Conservation (phyloP, 495 filamentous ascomycete genomes). For the Xylona heveae region DNA sequence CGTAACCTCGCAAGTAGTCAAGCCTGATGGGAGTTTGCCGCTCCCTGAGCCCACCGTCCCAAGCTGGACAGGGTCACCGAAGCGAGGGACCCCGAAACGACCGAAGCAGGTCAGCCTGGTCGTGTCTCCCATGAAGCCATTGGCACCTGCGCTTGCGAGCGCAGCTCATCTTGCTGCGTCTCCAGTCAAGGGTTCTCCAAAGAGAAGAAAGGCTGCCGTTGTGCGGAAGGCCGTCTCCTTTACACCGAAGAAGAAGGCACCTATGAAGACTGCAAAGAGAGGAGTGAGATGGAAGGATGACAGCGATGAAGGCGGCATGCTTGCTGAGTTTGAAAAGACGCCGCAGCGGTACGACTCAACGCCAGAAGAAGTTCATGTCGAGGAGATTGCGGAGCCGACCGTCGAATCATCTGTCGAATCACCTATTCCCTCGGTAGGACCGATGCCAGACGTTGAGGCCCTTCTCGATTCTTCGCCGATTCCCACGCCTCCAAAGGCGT, state of each 20-base stretch:
- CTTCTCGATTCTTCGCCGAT: conserved; percentile 30
- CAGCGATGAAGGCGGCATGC: conserved; percentile 49
- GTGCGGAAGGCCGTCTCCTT: conserved; percentile 65
- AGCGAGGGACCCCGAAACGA: conserved; percentile 57
- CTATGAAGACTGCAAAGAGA: conserved; percentile 36
- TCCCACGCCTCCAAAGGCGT: conserved; percentile 22
- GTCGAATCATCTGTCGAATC: not conserved
- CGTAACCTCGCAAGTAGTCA: conserved; percentile 62
- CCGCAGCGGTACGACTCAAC: conserved; percentile 37
- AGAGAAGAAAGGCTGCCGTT: conserved; percentile 46
- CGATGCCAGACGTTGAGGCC: conserved; percentile 1
- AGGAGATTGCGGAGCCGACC: conserved; percentile 1
- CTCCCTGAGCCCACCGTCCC: too few relatives aligned
- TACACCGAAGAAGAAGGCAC: conserved; percentile 62
- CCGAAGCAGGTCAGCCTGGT: conserved; percentile 33
- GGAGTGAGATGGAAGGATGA: conserved; percentile 89
- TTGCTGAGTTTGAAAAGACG: conserved; percentile 80
- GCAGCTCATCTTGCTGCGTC: conserved; percentile 22
- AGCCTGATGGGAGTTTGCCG: conserved; percentile 58
- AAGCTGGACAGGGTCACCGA: too few relatives aligned
- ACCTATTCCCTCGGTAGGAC: not conserved
- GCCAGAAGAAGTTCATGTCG: conserved; percentile 23
- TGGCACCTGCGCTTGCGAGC: conserved; percentile 19
- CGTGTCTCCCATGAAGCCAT: conserved; percentile 12
- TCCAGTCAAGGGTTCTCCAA: conserved; percentile 53